phyloP scores from a whole-genome alignment of 2,329 filamentous ascomycete genomes.

The Mycosphaerella sp. region DNA sequence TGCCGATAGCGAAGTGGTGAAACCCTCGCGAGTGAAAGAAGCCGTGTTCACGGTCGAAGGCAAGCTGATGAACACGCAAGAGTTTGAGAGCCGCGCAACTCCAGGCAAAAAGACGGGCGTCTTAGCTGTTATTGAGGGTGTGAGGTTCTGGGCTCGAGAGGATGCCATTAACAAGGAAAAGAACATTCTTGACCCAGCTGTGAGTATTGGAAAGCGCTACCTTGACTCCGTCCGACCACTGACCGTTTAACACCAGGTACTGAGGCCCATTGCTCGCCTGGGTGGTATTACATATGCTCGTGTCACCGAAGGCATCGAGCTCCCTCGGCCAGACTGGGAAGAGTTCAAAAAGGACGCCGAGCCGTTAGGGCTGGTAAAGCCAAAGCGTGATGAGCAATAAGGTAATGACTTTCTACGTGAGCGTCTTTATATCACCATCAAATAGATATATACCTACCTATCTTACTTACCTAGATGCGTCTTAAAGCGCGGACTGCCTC shows the following conservation, averaged over 20 bases:
- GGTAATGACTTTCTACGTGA: background rate
- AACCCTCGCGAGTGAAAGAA: conserved; percentile 69
- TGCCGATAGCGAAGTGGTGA: conserved; percentile 58
- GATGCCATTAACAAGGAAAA: conserved; percentile 77
- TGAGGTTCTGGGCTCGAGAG: conserved; percentile 81
- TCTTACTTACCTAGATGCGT: background rate
- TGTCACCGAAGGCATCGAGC: conserved; percentile 62
- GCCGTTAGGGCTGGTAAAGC: conserved; percentile 47
- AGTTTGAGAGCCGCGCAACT: conserved; percentile 67
- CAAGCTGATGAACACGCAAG: conserved; percentile 64
- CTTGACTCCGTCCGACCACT: conserved; percentile 4
- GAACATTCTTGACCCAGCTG: conserved; percentile 65
- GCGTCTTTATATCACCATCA: conserved; percentile 1
- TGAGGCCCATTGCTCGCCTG: conserved; percentile 69
- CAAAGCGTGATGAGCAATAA: conserved; percentile 40
- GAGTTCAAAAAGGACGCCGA: conserved; percentile 51
- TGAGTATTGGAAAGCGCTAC: conserved; percentile 37
- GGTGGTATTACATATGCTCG: conserved; percentile 83
- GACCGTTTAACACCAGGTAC: too few relatives aligned
- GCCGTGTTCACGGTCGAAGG: conserved; percentile 78
- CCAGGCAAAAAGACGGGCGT: conserved; percentile 71
- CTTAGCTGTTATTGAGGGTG: conserved; percentile 72
- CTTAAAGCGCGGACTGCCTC: conserved; percentile 2
- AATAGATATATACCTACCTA: conserved; percentile 1
- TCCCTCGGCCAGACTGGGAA: conserved; percentile 53